phyloP scores from a whole-genome alignment of 1,284 basidiomycete species.

The Pulchroboletus neoregius region DNA sequence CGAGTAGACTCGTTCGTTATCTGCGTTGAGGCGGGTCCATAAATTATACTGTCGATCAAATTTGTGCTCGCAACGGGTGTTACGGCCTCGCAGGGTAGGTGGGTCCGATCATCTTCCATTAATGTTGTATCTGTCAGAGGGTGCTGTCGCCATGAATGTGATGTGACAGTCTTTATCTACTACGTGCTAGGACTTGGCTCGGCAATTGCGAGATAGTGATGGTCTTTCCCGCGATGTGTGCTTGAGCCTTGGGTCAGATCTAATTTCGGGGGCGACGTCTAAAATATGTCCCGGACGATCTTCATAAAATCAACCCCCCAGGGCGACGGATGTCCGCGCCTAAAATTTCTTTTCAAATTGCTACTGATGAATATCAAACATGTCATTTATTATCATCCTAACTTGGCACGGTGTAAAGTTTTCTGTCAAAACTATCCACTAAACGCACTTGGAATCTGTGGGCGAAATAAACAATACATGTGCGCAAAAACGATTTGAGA shows the following conservation, averaged over 20 bases:
- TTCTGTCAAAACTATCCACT: not conserved
- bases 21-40: not conserved
- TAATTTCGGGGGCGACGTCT: not conserved
- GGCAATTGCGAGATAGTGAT: not conserved
- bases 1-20: not conserved
- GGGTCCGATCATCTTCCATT: not conserved
- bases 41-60: not conserved
- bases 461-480: not conserved
- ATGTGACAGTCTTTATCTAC: conserved; percentile 2
- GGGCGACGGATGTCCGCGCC: not conserved
- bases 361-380: not conserved
- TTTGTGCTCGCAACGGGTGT: not conserved
- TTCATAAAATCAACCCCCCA: not conserved
- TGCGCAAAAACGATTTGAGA: too few species aligned
- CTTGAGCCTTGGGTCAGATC: not conserved
- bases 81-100: not conserved
- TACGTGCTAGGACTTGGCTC: not conserved
- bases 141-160: conserved; percentile 4
- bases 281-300: conserved; percentile 1
- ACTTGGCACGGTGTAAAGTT: not conserved
- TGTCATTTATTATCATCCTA: not conserved
- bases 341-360: conserved; percentile 12
- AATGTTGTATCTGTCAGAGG: conserved; percentile 3
- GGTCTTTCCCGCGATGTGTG: not conserved
- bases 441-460: not conserved